Conservation (phyloP, 805 yeast species). For the Metschnikowia aberdeeniae region DNA sequence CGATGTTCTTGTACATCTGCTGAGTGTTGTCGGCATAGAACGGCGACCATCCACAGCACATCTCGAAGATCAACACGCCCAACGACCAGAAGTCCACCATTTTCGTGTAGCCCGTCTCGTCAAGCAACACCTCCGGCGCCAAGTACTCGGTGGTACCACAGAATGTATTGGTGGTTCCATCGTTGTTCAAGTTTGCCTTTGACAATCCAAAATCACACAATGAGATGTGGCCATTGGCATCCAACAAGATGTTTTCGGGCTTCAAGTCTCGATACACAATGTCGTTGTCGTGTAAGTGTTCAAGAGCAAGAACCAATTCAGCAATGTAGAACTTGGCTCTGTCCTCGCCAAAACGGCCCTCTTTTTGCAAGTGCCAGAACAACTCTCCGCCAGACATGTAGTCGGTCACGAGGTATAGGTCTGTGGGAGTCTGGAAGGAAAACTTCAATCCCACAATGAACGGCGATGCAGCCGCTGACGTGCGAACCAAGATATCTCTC, state of each 20-base stretch:
- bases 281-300: constrained; percentile 91
- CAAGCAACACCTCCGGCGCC: constrained; percentile 94
- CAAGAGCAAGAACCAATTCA: constrained; percentile 87
- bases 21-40: constrained; percentile 97
- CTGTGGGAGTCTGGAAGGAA: constrained; percentile 92
- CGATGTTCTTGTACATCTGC: constrained; percentile 98
- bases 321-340: constrained; percentile 97
- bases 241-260: constrained; percentile 92
- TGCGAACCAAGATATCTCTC: constrained; percentile 87
- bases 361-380: constrained; percentile 95
- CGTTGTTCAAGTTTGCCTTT: constrained; percentile 82
- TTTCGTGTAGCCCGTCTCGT: constrained; percentile 94
- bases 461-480: constrained; percentile 84
- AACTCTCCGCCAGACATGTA: constrained; percentile 98
- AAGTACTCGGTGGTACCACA: constrained; percentile 98
- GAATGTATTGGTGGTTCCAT: constrained; percentile 91
- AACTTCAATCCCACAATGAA: constrained; percentile 94
- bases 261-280: constrained; percentile 95
- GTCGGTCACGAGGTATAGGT: constrained; percentile 90
- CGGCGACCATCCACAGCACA: constrained; percentile 99
- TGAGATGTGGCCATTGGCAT: constrained; percentile 96
- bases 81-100: constrained; percentile 99
- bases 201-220: constrained; percentile 96
- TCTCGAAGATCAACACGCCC: constrained; percentile 94
- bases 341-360: constrained; percentile 88